Percentiles rank a stretch among this genome's conserved stretches.
phyloP scores from a whole-genome alignment of 208 protist species.

The Acanthamoeba lenticulata region DNA sequence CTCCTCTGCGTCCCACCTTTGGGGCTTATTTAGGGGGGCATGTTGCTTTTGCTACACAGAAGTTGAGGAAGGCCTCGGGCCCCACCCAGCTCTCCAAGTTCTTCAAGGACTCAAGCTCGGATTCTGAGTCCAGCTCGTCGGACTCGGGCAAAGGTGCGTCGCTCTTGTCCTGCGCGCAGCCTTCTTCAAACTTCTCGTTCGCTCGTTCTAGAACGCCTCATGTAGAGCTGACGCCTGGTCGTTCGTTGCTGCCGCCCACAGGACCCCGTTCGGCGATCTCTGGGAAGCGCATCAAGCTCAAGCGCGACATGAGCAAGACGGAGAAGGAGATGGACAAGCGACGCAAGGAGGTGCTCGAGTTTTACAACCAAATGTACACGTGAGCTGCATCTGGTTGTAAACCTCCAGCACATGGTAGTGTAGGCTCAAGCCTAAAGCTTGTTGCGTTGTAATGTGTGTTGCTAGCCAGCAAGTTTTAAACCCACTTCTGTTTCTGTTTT shows the following conservation, averaged over 20 bases:
- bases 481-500: too few species aligned
- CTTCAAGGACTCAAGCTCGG: not conserved
- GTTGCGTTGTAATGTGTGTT: too few species aligned
- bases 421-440: too few species aligned
- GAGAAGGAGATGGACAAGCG: conserved; percentile 42
- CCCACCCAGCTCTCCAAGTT: conserved; percentile 64
- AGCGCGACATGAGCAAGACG: conserved; percentile 25
- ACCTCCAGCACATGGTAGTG: too few species aligned
- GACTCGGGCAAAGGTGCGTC: not conserved
- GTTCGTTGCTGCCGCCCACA: not conserved
- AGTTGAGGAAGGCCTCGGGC: conserved; percentile 59
- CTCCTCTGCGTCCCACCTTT: not conserved
- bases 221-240: not conserved
- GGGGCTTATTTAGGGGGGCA: not conserved
- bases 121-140: not conserved
- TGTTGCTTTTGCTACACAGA: not conserved
- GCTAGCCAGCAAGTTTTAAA: too few species aligned
- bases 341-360: conserved; percentile 21
- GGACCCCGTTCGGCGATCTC: conserved; percentile 62
- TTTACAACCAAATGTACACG: conserved; percentile 67
- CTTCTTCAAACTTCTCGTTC: not conserved
- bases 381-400: too few species aligned
- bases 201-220: not conserved
- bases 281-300: conserved; percentile 67
- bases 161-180: not conserved